Evolutionary conservation across 2,329 filamentous ascomycete species (phyloP).

Genomic region (Tolypocladium album): DNA sequence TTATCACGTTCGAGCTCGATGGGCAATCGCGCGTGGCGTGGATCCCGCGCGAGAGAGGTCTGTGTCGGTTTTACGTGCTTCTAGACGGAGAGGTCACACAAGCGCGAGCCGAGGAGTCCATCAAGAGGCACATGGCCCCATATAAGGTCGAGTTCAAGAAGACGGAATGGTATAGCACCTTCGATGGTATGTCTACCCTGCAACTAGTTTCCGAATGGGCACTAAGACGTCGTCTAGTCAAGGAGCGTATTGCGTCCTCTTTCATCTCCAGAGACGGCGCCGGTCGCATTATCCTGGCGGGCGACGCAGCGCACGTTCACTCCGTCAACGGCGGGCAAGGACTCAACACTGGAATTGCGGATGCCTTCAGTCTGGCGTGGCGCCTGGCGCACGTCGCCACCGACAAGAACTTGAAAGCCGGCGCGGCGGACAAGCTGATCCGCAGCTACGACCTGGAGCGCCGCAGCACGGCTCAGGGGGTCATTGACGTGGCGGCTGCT

Average conservation of each 20-base stretch:
- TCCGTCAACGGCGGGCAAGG: conserved; percentile 46
- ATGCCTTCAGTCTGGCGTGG: conserved; percentile 45
- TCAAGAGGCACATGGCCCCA: conserved; percentile 31
- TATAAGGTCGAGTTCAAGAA: conserved; percentile 29
- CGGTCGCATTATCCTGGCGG: conserved; percentile 39
- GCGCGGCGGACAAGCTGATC: conserved; percentile 17
- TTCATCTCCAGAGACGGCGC: conserved; percentile 27
- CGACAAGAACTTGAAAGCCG: conserved; percentile 10
- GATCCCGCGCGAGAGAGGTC: conserved; percentile 35
- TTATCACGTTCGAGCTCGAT: conserved; percentile 34
- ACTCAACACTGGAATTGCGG: conserved; percentile 46
- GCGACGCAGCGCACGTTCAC: conserved; percentile 47
- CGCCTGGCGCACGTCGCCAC: conserved; percentile 27
- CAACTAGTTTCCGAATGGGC: not conserved
- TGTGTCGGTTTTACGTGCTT: conserved; percentile 35
- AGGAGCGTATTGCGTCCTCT: conserved; percentile 26
- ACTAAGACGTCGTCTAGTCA: conserved; percentile 18
- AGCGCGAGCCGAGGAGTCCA: conserved; percentile 26
- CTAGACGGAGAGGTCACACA: conserved; percentile 33
- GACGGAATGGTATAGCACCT: conserved; percentile 40
- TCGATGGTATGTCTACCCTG: conserved; percentile 25
- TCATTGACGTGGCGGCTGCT: conserved; percentile 34
- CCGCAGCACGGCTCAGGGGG: conserved; percentile 28
- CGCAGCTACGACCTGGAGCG: conserved; percentile 33
- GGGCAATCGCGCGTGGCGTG: conserved; percentile 34